Evolutionary conservation across 768 basidiomycete genomes (phyloP), one percentile per base, ranked within the genome.

Genomic region (Tricholoma matsutake): DNA sequence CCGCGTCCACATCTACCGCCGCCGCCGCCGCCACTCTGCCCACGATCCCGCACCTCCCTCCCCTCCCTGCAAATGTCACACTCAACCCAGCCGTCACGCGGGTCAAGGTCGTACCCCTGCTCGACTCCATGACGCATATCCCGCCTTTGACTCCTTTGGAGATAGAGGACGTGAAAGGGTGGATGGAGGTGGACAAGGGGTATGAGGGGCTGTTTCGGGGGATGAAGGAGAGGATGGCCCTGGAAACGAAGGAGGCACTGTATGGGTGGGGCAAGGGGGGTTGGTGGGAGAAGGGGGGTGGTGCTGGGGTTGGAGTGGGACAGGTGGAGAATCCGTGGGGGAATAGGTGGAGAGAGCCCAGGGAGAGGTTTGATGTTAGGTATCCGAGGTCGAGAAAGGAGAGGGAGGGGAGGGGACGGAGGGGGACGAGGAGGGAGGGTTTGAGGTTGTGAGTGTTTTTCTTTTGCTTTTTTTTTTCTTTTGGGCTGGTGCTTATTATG

Each of bases 381-480:
- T 78, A 82, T 76, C 75, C 80, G 47, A 64, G 75, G 67, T 64
- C 64, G 58, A 65, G 71, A 65, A 76, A 74, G 70, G 78, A 83
- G 64, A 70, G 78, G 78, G 34, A 75, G 78, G 67, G 76, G 63
- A 52, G 61, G 60, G 80, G 64, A 80, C 78, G 69, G 86, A 86
- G 70, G 73, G 75, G 11, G 81, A 82, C 49, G 20, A 83, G 77
- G 67, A 78, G 88, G 54, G 89, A 91, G 69, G 89, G 89, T 20
- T 72, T 93, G 67, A 85, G 80, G 71, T 78, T 93, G 92, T 95
- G 69, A 78, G 91, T 86, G n/a, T 43, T 53, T 57, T 59, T 60
- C 54, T 63, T 55, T 60, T 62, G 28, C 29, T 6, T 16, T 45
- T 52, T 57, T 31, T 18, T 65, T 62, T 66, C 35, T 51, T 39